Conservation (phyloP, 352 stramenopile species). For the Lagenidium giganteum region DNA sequence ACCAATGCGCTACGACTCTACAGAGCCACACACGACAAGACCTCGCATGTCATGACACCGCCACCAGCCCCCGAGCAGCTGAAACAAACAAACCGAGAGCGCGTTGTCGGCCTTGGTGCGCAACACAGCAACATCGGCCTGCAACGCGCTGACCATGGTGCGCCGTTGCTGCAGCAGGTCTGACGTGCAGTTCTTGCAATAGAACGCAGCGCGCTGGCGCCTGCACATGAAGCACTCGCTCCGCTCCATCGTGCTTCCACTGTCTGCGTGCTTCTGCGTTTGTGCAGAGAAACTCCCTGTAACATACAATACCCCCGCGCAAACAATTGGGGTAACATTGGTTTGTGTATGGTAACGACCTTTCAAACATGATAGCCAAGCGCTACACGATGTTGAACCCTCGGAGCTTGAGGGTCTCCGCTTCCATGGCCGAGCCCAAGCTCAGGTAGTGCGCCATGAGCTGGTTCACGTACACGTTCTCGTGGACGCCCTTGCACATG, state of each 20-base stretch:
- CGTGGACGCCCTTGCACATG: conserved; percentile 59
- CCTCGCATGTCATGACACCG: not conserved
- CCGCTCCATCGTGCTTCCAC: conserved; percentile 7
- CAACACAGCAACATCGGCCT: conserved; percentile 74
- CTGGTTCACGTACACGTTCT: conserved; percentile 74
- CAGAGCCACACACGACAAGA: not conserved
- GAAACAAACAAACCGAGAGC: conserved; percentile 18
- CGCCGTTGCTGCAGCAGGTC: conserved; percentile 69
- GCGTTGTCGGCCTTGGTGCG: conserved; percentile 73
- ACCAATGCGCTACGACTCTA: conserved; percentile 43
- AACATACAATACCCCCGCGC: not conserved
- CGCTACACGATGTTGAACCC: too few species aligned
- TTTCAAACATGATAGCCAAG: too few species aligned
- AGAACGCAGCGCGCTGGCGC: conserved; percentile 39
- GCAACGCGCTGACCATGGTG: conserved; percentile 67
- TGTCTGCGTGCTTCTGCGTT: not conserved
- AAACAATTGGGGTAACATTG: too few species aligned
- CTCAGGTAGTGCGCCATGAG: conserved; percentile 69
- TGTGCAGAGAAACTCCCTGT: not conserved
- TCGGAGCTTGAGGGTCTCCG: conserved; percentile 45
- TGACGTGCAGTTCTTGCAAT: conserved; percentile 57
- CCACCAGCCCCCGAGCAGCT: not conserved
- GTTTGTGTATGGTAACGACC: too few species aligned
- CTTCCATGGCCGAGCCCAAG: conserved; percentile 42
- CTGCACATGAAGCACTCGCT: conserved; percentile 60